A percentile compares a stretch with the other conserved stretches of the same genome.
These are phyloP conservation scores for Pythium sp. DNA, from an alignment of 352 stramenopile species.

Conservation along the genomic window DNA sequence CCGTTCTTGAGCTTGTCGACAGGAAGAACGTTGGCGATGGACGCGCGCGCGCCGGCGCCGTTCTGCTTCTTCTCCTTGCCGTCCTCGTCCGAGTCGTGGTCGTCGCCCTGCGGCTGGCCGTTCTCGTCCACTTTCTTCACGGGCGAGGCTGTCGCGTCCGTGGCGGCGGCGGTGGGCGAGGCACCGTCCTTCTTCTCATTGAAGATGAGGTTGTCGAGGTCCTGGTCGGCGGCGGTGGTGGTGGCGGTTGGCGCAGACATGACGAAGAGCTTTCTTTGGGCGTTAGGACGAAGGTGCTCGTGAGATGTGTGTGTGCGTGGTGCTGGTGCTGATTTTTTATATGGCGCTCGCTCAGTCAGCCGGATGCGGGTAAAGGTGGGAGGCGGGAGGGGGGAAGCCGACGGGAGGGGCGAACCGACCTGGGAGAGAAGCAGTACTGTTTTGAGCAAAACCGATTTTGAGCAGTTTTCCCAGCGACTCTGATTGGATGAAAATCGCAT, in stretches of 20 bases:
- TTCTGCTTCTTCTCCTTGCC: slow-evolving; percentile 45
- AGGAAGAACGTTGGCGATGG: slow-evolving; percentile 73
- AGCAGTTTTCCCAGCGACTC: too few relatives aligned
- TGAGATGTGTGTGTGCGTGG: background rate
- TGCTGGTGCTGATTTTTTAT: background rate
- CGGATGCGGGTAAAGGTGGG: too few relatives aligned
- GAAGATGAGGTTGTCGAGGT: slow-evolving; percentile 86
- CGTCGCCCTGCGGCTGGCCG: slow-evolving; percentile 26
- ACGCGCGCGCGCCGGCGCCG: slow-evolving; percentile 36
- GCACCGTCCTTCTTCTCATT: slow-evolving; percentile 59
- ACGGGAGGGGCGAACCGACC: too few relatives aligned
- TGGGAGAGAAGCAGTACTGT: too few relatives aligned
- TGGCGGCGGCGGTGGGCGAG: slow-evolving; percentile 19
- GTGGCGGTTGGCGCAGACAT: slow-evolving; percentile 10
- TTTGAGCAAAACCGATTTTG: too few relatives aligned
- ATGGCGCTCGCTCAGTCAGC: background rate
- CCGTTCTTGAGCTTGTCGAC: slow-evolving; percentile 90
- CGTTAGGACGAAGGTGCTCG: background rate
- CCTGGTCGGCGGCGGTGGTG: slow-evolving; percentile 1
- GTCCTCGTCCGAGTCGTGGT: slow-evolving; percentile 43
- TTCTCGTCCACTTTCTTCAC: slow-evolving; percentile 21
- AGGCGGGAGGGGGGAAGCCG: too few relatives aligned
- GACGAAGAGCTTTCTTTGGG: background rate
- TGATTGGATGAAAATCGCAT: too few relatives aligned
- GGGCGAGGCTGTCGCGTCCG: slow-evolving; percentile 17